These are phyloP conservation scores for Cryptococcus amylolentus DNA, from an alignment of 1,284 basidiomycete genomes.

Conservation along the genomic window DNA sequence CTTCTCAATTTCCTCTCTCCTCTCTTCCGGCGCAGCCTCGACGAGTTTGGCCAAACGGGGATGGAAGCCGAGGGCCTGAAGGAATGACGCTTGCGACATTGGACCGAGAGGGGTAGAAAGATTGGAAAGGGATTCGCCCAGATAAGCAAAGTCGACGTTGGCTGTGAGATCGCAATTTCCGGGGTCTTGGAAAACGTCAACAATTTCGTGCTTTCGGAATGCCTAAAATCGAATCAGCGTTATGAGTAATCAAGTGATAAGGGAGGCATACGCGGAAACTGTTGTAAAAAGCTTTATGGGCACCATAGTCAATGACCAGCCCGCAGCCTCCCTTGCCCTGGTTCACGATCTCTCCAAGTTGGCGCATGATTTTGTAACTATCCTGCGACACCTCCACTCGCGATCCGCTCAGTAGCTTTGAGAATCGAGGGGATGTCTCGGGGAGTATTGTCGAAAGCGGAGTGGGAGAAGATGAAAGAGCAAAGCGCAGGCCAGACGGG, in stretches of 20 bases:
- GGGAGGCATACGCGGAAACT: constrained; percentile 68
- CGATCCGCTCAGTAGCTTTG: constrained; percentile 61
- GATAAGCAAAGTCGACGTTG: constrained; percentile 91
- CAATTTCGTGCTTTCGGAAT: constrained; percentile 81
- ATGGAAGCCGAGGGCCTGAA: constrained; percentile 65
- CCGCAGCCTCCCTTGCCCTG: constrained; percentile 63
- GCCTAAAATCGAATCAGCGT: constrained; percentile 56
- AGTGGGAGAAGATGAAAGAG: constrained; percentile 64
- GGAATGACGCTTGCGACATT: constrained; percentile 66
- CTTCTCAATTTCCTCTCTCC: constrained; percentile 50
- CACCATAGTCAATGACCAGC: constrained; percentile 88
- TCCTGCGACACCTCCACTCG: constrained; percentile 74
- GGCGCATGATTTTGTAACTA: constrained; percentile 64
- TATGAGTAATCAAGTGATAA: neutral
- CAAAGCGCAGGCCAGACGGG: constrained; percentile 58
- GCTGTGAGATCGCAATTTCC: constrained; percentile 89
- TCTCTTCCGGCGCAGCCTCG: constrained; percentile 54
- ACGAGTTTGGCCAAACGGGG: constrained; percentile 61
- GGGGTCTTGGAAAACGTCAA: constrained; percentile 78
- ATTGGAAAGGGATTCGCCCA: constrained; percentile 70
- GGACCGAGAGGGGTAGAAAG: constrained; percentile 59
- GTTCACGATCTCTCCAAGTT: constrained; percentile 62
- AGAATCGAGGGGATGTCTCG: constrained; percentile 67
- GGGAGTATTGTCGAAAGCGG: constrained; percentile 65
- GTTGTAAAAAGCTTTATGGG: constrained; percentile 63